These are phyloP conservation scores for Fusarium chlamydosporum DNA, from an alignment of 2,329 filamentous ascomycete species.

Conservation along the genomic window DNA sequence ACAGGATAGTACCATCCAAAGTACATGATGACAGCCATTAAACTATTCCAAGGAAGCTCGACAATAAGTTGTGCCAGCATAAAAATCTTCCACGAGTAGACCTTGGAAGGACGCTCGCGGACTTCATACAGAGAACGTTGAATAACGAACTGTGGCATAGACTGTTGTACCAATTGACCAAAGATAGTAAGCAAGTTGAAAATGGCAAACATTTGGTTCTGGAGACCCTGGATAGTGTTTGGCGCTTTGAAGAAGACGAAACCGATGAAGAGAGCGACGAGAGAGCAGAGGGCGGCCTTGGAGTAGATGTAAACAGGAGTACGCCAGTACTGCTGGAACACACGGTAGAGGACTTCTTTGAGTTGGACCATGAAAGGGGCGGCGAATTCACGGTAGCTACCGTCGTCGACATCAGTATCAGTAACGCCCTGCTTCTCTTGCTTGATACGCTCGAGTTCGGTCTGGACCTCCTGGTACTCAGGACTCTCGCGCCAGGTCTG, in stretches of 20 bases:
- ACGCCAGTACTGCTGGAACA: slow-evolving; percentile 94
- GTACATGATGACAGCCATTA: slow-evolving; percentile 83
- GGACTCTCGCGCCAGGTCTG: slow-evolving; percentile 71
- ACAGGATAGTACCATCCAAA: slow-evolving; percentile 90
- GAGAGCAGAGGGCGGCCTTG: slow-evolving; percentile 77
- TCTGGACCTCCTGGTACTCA: slow-evolving; percentile 69
- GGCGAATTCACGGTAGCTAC: slow-evolving; percentile 81
- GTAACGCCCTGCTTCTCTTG: slow-evolving; percentile 58
- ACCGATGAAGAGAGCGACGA: slow-evolving; percentile 81
- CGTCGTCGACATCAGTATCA: slow-evolving; percentile 55
- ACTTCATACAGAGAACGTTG: slow-evolving; percentile 88
- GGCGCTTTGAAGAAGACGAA: slow-evolving; percentile 83
- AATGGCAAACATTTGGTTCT: slow-evolving; percentile 89
- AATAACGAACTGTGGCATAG: slow-evolving; percentile 88
- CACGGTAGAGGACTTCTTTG: slow-evolving; percentile 75
- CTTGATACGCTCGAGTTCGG: slow-evolving; percentile 71
- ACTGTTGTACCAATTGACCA: slow-evolving; percentile 81
- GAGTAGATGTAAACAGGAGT: slow-evolving; percentile 91
- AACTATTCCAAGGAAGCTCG: slow-evolving; percentile 86
- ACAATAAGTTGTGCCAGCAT: slow-evolving; percentile 87
- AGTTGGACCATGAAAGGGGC: slow-evolving; percentile 80
- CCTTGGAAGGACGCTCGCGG: slow-evolving; percentile 85
- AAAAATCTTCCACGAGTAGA: slow-evolving; percentile 88
- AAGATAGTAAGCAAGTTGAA: slow-evolving; percentile 89
- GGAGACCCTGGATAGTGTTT: slow-evolving; percentile 80